These are phyloP conservation scores for Chrysophaeum taylorii DNA, from an alignment of 352 stramenopile species.

Conservation along the genomic window DNA sequence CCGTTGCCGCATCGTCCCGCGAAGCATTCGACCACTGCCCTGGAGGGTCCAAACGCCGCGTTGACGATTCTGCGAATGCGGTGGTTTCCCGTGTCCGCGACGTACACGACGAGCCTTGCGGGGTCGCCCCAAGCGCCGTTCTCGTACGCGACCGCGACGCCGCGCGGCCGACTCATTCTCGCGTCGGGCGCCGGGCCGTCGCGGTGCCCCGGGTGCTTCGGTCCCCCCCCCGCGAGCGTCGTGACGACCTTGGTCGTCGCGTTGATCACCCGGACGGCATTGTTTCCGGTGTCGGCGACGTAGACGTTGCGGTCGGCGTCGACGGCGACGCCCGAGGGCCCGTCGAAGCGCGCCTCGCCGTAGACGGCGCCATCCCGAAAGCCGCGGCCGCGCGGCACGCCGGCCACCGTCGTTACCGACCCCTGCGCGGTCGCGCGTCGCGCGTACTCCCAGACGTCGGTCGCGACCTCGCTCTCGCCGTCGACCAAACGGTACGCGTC, in stretches of 20 bases:
- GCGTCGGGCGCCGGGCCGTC: slow-evolving; percentile 20
- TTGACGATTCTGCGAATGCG: slow-evolving; percentile 65
- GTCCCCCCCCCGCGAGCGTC: slow-evolving; percentile 35
- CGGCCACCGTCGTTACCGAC: slow-evolving; percentile 71
- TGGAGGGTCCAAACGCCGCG: background rate
- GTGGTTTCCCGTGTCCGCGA: slow-evolving; percentile 57
- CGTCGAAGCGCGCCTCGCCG: slow-evolving; percentile 69
- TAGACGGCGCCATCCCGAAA: slow-evolving; percentile 56
- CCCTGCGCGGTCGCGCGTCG: slow-evolving; percentile 60
- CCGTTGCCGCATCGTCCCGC: slow-evolving; percentile 67
- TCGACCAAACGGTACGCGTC: slow-evolving; percentile 29
- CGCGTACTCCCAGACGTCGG: slow-evolving; percentile 55
- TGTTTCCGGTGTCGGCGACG: slow-evolving; percentile 84
- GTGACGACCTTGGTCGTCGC: slow-evolving; percentile 26
- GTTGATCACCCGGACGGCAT: slow-evolving; percentile 50
- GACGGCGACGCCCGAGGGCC: slow-evolving; percentile 73
- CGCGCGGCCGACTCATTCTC: slow-evolving; percentile 44
- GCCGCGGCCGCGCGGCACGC: slow-evolving; percentile 48
- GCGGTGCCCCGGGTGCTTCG: slow-evolving; percentile 32
- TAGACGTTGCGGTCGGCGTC: slow-evolving; percentile 80
- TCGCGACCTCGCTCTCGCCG: slow-evolving; percentile 25
- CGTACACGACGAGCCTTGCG: slow-evolving; percentile 36
- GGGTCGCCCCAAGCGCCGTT: slow-evolving; percentile 25
- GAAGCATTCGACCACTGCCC: slow-evolving; percentile 43
- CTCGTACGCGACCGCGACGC: slow-evolving; percentile 45